Evolutionary conservation across 768 basidiomycete species (phyloP), one percentile per base, ranked within the genome.

Genomic region (Punctularia strigosozonata): DNA sequence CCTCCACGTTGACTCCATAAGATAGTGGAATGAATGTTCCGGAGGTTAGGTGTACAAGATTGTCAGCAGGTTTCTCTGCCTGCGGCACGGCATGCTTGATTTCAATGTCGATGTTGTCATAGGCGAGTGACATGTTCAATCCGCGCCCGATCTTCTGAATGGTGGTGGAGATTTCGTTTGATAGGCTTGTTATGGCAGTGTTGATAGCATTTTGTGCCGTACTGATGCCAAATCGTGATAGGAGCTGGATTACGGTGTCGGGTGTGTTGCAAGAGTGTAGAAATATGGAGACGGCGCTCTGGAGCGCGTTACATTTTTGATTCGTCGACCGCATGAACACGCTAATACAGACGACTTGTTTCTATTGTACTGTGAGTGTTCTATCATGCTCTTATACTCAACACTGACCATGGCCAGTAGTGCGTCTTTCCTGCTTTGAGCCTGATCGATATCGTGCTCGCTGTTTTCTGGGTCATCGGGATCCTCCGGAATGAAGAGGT

Each of bases 41-140:
- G 1, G 65, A 55, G 2, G 65, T 64, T 12, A 61, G 40, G 40
- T 64, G 62, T 3, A 53, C 39, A 3, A 65, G 42, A 1, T 45
- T 51, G 0, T 48, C 48, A 3, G 45, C 36, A 1, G 31, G 15
- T 6, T 54, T 49, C 31, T 68, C 58, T 1, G 56, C 37, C 0
- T 59, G 62, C 0, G 58, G 59, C 5, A 53, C 39, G 0, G 47
- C 13, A 7, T 46, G 38, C 33, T 60, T 55, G 6, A 66, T 42
- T 26, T 62, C 49, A 4, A 67, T 51, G 43, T 71, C 65, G 21
- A 69, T 55, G 45, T 71, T 71, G 41, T 71, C 60, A 20, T 62
- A 69, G 4, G 61, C 60, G 45, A 55, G 62, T 4, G 45, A 38
- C 1, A 51, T 42, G 1, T 53, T 37, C 5, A 60, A 42, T 3